These are phyloP conservation scores for Nematocida major DNA, from an alignment of 371 early-diverging fungal species.

Conservation along the genomic window DNA sequence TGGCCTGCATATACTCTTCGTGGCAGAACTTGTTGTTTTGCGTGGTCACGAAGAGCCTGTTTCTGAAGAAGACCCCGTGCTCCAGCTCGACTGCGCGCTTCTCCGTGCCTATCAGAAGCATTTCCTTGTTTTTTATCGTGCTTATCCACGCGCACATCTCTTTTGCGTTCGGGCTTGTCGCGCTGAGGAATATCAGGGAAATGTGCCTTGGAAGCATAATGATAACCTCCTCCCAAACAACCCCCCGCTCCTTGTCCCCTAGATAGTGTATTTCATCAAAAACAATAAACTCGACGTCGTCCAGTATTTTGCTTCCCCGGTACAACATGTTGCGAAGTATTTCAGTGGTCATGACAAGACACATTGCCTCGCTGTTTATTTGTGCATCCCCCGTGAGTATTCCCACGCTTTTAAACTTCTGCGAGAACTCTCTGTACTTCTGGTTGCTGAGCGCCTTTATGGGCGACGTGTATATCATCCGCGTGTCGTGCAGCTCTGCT, in stretches of 20 bases:
- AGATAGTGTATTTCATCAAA: slow-evolving; percentile 99
- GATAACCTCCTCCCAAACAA: slow-evolving; percentile 99
- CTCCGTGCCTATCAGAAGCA: slow-evolving; percentile 88
- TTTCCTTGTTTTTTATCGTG: slow-evolving; percentile 85
- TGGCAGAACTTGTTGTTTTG: slow-evolving; percentile 17
- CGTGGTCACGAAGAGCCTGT: slow-evolving; percentile 22
- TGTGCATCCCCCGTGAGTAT: slow-evolving; percentile 97
- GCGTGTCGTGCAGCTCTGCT: slow-evolving; percentile 62
- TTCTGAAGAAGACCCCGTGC: slow-evolving; percentile 71
- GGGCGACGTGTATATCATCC: slow-evolving; percentile 94
- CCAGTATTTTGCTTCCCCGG: slow-evolving; percentile 83
- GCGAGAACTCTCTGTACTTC: slow-evolving; percentile 89
- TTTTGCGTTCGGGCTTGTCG: slow-evolving; percentile 93
- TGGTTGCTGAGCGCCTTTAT: slow-evolving; percentile 97
- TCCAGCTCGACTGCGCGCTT: slow-evolving; percentile 93
- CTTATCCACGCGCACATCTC: slow-evolving; percentile 99
- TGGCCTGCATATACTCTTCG: slow-evolving; percentile 36
- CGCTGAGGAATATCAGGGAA: slow-evolving; percentile 79
- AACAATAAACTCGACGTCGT: slow-evolving; percentile 94
- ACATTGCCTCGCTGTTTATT: slow-evolving; percentile 83
- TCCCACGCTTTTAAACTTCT: slow-evolving; percentile 78
- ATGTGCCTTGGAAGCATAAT: slow-evolving; percentile 76
- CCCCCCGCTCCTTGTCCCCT: slow-evolving; percentile 89
- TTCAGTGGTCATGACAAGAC: slow-evolving; percentile 97
- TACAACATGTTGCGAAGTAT: slow-evolving; percentile 94